These are phyloP conservation scores for Coemansia sp. DNA, from an alignment of 192 early-diverging fungal genomes.

Conservation along the genomic window DNA sequence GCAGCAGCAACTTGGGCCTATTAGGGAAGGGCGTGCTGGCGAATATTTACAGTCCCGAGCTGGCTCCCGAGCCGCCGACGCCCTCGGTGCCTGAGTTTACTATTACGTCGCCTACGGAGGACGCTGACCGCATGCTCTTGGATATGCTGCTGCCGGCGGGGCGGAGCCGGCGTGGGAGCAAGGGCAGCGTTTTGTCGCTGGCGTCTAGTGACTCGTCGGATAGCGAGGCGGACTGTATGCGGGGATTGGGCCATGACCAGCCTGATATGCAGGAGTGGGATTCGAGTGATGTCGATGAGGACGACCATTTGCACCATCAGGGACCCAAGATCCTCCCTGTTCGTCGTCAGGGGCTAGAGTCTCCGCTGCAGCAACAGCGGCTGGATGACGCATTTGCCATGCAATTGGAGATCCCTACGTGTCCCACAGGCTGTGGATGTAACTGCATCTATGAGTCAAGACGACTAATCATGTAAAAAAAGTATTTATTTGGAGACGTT, in stretches of 20 bases:
- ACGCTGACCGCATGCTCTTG: background rate
- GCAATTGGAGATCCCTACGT: constrained; percentile 37
- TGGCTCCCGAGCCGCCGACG: background rate
- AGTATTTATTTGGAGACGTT: constrained; percentile 10
- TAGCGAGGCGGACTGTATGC: background rate
- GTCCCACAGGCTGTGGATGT: constrained; percentile 48
- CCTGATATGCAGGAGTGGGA: constrained; percentile 8
- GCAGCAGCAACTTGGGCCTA: constrained; percentile 21
- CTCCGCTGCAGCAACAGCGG: background rate
- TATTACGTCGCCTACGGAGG: background rate
- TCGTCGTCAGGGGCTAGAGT: background rate
- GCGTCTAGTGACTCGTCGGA: constrained; percentile 1
- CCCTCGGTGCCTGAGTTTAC: background rate
- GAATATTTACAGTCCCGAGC: background rate
- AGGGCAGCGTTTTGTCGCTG: constrained; percentile 8
- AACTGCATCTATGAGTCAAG: constrained; percentile 42
- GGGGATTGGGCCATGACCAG: background rate
- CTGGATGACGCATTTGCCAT: constrained; percentile 7
- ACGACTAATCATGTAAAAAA: constrained; percentile 10
- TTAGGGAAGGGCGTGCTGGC: background rate
- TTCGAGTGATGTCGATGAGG: constrained; percentile 29
- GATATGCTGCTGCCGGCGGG: constrained; percentile 1
- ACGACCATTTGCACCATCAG: constrained; percentile 22
- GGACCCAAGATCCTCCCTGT: background rate
- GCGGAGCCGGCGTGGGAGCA: background rate